Base-by-base conservation (phyloP, 1,284 basidiomycete genomes). In the Rhodotorula sp. region DNA sequence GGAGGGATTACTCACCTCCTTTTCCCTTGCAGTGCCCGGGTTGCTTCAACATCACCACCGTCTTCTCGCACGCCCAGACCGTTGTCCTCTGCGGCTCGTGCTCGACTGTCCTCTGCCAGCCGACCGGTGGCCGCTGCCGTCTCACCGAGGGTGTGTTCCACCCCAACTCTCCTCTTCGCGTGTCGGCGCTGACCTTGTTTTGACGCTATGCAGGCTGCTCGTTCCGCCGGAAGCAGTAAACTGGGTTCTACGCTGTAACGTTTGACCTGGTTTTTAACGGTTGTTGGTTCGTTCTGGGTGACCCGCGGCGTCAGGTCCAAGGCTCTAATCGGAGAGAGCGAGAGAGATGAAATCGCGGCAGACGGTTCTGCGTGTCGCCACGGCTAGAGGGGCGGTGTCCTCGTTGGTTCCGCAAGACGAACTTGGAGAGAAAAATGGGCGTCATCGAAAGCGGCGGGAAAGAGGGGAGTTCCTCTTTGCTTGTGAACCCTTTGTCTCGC, bases 71-170 rank as follows among this genome's bases (percentile, higher is more conserved):
- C 82, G 93, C 93, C 57, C 92, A 94, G 83, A 93, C 91, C 72
- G 93, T 96, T 66, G 93, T 96, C 61, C 84, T 92, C 76, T 99
- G 96, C 84, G 89, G 89, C 77, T 91, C 92, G 67, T 99, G 96
- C 87, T 89, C 92, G 73, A 92, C 90, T 80, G 92, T 98, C 75
- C 87, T 99, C 78, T 97, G 93, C 88, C 96, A 98, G 84, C 97
- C 97, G 68, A 97, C 95, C 71, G 96, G 66, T 51, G 67, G 67
- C 46, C 62, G 62, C 57, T 62, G 61, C 6, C 56, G 61, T 26
- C 64, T 52, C 56, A 54, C 58, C 47, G 62, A 72, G 70, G 70
- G 54, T 57, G n/a, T 7, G 51, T 47, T 52, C 18, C 15, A 10
- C 23, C n/a, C 48, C 20, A 23, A 15, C 31, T 18, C 5, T 20